Base-by-base conservation (phyloP, 805 yeast species). In the Candida gorgasii region DNA sequence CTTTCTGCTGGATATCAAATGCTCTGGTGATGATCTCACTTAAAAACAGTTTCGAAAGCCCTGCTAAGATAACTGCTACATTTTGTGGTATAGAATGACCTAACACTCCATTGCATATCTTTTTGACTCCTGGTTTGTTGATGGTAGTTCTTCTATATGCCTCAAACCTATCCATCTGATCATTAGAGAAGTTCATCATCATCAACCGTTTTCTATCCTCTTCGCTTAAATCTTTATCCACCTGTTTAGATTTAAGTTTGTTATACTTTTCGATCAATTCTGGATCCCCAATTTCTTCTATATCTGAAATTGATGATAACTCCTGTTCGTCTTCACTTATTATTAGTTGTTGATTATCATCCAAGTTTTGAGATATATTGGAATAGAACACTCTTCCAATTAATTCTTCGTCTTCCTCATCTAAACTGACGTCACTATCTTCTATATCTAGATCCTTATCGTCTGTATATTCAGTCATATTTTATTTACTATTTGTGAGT, bases 11-110 rank as follows among this genome's bases (percentile, higher is more conserved):
- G 1, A 86, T 79, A 40, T 80, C 84, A 47, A 83, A 73, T 0
- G 96, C 95, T 53, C 79, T 73, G 48, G 90, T 95, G 9, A 90
- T 84, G 13, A 90, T 76, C 53, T 90, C 97, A 9, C 96, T 96
- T n/a, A 89, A 76, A 58, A 87, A 83, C 52, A 88, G 86, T 58
- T 90, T 90, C 2, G 95, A 86, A 42, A 89, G 76, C 60, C 97
- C 96, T 5, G 92, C 86, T 36, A 90, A 62, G 7, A 89, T 82
- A 40, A 87, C 82, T 0, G 95, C 86, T 16, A 89, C 83, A 47
- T 85, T 86, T 44, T 78, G 86, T 1, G 92, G 82, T 8, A 89
- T 80, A 35, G 83, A 80, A 58, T 89, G 96, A 32, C 89, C 89
- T 37, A 88, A 68, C 0, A 86, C 84, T 19, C 85, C 78, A 52